These are phyloP conservation scores for Vachellia pachyceras DNA, from an alignment of 306 rosid species.

Conservation along the genomic window DNA sequence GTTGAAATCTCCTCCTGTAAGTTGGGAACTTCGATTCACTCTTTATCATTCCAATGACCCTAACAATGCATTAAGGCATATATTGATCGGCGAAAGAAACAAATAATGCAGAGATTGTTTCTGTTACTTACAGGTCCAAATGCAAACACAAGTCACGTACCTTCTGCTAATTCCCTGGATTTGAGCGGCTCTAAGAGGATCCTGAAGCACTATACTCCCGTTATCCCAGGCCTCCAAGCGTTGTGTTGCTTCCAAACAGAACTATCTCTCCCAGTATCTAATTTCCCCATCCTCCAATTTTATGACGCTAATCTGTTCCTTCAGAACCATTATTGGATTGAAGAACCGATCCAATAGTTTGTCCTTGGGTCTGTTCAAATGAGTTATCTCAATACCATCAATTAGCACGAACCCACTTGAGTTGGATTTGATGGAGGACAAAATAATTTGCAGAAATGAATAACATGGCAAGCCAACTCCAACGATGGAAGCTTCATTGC, in stretches of 20 bases:
- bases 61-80: constrained; percentile 18
- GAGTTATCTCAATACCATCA: constrained; percentile 67
- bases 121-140: background rate
- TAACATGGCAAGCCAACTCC: constrained; percentile 81
- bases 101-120: background rate
- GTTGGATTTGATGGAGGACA: constrained; percentile 71
- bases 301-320: constrained; percentile 79
- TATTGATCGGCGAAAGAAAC: constrained; percentile 19
- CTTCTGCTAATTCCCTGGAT: constrained; percentile 83
- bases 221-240: constrained; percentile 70
- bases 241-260: constrained; percentile 60
- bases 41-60: constrained; percentile 83
- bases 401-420: constrained; percentile 66
- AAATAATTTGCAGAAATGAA: constrained; percentile 64
- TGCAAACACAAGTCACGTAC: constrained; percentile 36
- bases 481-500: constrained; percentile 51
- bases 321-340: constrained; percentile 78
- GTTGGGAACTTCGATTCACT: constrained; percentile 78
- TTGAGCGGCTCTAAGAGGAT: constrained; percentile 79
- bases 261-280: constrained; percentile 73
- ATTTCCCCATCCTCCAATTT: constrained; percentile 63
- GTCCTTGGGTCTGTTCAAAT: constrained; percentile 77
- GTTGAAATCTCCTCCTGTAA: constrained; percentile 69
- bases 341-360: constrained; percentile 88
- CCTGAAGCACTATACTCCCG: constrained; percentile 53